These are phyloP conservation scores for Vaccinium vitisidaea DNA, from an alignment of 148 eudicot genomes.

Conservation along the genomic window DNA sequence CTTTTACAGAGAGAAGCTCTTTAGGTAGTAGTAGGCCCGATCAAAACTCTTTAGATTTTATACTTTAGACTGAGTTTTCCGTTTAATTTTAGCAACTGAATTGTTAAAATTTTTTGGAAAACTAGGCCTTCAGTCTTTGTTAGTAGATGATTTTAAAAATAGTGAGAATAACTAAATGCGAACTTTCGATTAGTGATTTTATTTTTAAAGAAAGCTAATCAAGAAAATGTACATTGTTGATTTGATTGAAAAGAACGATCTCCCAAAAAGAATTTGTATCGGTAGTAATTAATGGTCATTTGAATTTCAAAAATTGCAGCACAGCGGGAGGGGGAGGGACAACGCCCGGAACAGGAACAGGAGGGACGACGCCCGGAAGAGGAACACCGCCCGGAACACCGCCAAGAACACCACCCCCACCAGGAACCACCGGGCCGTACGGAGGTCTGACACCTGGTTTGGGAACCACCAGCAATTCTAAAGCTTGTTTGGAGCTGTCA, in stretches of 20 bases:
- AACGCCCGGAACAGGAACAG: not conserved
- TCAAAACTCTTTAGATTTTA: no score
- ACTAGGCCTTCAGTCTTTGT: no score
- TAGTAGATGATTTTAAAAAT: no score
- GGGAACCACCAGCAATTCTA: constrained; percentile 14
- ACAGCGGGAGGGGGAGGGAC: constrained; percentile 13
- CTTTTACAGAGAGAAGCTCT: no score
- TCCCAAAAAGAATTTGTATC: not conserved
- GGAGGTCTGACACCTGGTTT: constrained; percentile 16
- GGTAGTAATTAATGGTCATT: not conserved
- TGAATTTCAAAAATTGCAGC: not conserved
- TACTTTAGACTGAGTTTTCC: no score
- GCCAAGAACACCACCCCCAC: constrained; percentile 17
- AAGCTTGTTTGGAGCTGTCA: constrained; percentile 2
- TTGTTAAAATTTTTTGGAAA: no score
- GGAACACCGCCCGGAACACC: constrained; percentile 12
- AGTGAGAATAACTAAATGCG: not conserved
- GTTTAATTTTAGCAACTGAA: no score
- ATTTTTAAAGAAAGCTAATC: not conserved
- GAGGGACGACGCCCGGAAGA: not conserved
- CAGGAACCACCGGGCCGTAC: constrained; percentile 9
- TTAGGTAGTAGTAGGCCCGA: no score
- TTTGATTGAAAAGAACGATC: not conserved
- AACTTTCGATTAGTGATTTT: not conserved
- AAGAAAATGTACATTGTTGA: not conserved